Base-by-base conservation (phyloP, 768 basidiomycete genomes). In the Psilocybe cubensis region DNA sequence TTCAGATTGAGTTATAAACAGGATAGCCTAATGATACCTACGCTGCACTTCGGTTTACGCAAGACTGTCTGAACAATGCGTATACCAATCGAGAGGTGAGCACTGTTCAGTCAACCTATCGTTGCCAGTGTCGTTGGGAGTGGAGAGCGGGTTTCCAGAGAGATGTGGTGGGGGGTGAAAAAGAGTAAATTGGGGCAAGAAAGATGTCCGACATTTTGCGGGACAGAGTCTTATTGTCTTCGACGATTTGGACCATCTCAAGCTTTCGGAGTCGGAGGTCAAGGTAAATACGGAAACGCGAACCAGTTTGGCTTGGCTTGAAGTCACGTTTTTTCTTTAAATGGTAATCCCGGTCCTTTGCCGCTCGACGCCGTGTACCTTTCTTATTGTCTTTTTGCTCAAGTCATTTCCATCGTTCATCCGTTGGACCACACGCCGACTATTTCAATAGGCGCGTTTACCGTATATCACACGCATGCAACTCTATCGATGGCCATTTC, bases 161-260 rank as follows among this genome's bases (percentile, higher is more conserved):
- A 31, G 50, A 48, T 52, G 31, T 46, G 62, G 47, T 59, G 52
- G 56, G 51, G n/a, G 25, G 44, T 52, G 49, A 33, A 44, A 44
- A 54, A 60, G 59, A 54, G 60, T 51, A 52, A 65, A 49, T 38
- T 31, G 21, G 54, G 48, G 42, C 24, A 24, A 38, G 49, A 44
- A 50, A 57, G 23, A 31, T 50, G 60, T 52, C 47, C 46, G 54
- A 59, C 69, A 69, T 70, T 66, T 70, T 70, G 64, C 52, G 51
- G 42, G 51, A 54, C 43, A 42, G 55, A 47, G 49, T 70, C 71
- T 74, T 73, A 73, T 73, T 71, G 70, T 74, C 67, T 68, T 64
- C 55, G 52, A 33, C 59, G 61, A 41, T 58, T 63, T 51, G 59
- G 60, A 57, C 60, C 54, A 59, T 59, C 52, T 49, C 31, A 29